Evolutionary conservation across 2,329 filamentous ascomycete genomes (phyloP).

Genomic region (Aspergillus jensenii): DNA sequence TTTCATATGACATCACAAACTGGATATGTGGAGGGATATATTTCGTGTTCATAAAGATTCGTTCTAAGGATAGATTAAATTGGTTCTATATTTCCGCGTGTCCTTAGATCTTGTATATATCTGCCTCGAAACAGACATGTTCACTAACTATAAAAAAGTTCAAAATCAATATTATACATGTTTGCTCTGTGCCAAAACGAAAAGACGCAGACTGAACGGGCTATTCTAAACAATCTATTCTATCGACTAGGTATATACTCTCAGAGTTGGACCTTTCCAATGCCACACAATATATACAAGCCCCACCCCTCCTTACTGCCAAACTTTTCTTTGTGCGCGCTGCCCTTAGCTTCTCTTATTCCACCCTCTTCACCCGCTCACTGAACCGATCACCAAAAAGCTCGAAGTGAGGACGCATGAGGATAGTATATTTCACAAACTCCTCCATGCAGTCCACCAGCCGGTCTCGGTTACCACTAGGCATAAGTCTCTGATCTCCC

Average conservation of each 20-base stretch:
- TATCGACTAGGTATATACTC: not conserved
- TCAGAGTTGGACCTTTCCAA: not conserved
- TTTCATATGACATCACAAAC: not conserved
- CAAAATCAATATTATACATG: not conserved
- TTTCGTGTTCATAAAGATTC: not conserved
- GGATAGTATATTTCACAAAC: slow-evolving; percentile 66
- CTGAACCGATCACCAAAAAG: slow-evolving; percentile 64
- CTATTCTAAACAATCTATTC: not conserved
- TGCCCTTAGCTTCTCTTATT: not conserved
- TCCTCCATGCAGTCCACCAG: slow-evolving; percentile 70
- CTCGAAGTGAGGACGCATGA: slow-evolving; percentile 62
- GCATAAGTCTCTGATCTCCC: slow-evolving; percentile 52
- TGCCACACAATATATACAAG: not conserved
- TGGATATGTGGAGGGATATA: not conserved
- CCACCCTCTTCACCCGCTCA: slow-evolving; percentile 48
- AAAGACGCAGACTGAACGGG: not conserved
- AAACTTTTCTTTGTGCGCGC: not conserved
- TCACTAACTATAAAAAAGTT: not conserved
- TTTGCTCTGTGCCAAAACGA: not conserved
- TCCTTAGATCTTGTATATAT: not conserved
- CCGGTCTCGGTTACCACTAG: slow-evolving; percentile 58
- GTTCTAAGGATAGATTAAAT: not conserved
- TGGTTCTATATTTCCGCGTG: not conserved
- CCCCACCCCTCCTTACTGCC: not conserved
- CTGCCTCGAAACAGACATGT: not conserved